Base-by-base conservation (phyloP, 2,329 filamentous ascomycete species). In the Lanzia echinophila region DNA sequence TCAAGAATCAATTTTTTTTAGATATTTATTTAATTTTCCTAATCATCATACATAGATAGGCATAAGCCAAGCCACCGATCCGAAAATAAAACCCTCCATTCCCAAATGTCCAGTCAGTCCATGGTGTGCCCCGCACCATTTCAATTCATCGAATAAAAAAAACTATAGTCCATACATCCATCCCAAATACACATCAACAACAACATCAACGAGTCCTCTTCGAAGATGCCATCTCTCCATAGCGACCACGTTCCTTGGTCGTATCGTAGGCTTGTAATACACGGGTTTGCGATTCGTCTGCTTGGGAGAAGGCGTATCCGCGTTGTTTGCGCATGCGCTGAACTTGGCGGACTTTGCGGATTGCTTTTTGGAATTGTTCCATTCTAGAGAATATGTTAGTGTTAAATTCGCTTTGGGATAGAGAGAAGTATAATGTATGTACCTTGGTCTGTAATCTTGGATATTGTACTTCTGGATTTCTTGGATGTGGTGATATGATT, bases 401-500 rank as follows among this genome's bases (percentile, higher is more conserved):
- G 11, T 41, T 17, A 39, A 17, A 36, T 1, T 13, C n/a, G 4
- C 34, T 15, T 7, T 45, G 28, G 22, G 28, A 42, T 69, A 53
- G 68, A 63, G 28, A 43, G 47, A 38, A 39, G 19, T 13, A 42
- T 39, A 11, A 48, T 34, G 39, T 48, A 76, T 79, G 63, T 80
- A 91, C 88, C 94, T 85, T 58, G 94, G 94, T 67, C 94, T 80
- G 72, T 99, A 99, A 74, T 99, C 94, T 74, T 99, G 94, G 57
- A 99, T 96, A 66, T 99, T 99, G 75, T 97, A 99, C 74, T 99
- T 99, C 72, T 99, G 94, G 63, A 99, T 99, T 75, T 99, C 94
- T 72, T 99, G 94, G 60, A 99, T 94, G 70, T 99, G 94, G 65
- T 99, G 94, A 67, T 99, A 99, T 42, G 89, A 84, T 72, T 96